Evolutionary conservation across 768 basidiomycete species (phyloP).

Genomic region (Leccinum subtestaceum): DNA sequence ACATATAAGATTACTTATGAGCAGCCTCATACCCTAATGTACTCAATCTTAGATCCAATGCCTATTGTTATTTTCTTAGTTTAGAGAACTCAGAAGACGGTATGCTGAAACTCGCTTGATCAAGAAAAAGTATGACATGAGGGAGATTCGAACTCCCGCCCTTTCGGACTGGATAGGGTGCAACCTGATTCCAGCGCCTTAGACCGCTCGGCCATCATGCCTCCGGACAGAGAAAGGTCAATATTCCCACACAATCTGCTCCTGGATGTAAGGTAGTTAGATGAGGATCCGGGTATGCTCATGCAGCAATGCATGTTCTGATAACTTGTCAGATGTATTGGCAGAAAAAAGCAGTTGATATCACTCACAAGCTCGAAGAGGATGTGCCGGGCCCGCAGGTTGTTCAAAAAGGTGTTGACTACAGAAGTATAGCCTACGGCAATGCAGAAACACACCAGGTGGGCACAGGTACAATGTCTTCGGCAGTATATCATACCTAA

Average conservation of each 20-base stretch:
- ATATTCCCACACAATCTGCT: background rate
- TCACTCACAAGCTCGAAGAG: background rate
- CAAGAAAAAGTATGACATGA: conserved; percentile 27
- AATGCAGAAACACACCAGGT: background rate
- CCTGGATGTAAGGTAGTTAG: background rate
- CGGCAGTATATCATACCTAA: background rate
- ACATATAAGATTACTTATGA: conserved; percentile 26
- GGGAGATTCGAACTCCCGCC: conserved; percentile 36
- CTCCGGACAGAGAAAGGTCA: background rate
- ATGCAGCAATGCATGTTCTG: background rate
- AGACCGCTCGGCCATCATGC: conserved; percentile 57
- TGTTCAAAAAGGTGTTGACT: background rate
- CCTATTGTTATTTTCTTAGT: background rate
- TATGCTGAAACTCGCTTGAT: background rate
- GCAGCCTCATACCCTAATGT: conserved; percentile 23
- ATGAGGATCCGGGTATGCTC: too few species aligned
- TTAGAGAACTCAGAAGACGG: background rate
- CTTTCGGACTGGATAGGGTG: conserved; percentile 32
- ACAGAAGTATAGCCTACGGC: background rate
- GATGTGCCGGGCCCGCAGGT: background rate
- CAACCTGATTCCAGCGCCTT: conserved; percentile 55
- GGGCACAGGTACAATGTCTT: background rate
- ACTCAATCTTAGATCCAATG: conserved; percentile 3
- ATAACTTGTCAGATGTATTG: background rate
- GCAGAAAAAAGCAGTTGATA: background rate